Percentiles rank a stretch among this genome's conserved stretches.
These are phyloP conservation scores for Ceriops tagal DNA, from an alignment of 345 rosid genomes.

Conservation along the genomic window DNA sequence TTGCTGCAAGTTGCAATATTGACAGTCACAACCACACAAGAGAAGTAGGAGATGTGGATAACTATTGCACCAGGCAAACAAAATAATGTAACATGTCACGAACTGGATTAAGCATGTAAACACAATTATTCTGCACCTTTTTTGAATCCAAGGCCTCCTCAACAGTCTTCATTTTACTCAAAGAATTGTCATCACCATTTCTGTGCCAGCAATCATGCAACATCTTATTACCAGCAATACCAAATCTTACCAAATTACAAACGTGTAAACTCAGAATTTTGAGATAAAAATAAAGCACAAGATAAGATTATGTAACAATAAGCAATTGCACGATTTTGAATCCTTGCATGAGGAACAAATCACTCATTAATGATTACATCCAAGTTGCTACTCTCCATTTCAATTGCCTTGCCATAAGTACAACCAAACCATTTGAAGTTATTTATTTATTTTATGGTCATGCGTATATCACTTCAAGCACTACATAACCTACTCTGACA, in stretches of 20 bases:
- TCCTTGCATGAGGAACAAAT: neutral
- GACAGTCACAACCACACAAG: slow-evolving; percentile 10
- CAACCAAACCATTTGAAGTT: too few species aligned
- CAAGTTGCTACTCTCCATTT: neutral
- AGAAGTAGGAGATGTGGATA: slow-evolving; percentile 7
- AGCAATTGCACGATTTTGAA: neutral
- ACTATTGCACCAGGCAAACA: slow-evolving; percentile 7
- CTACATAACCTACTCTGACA: neutral
- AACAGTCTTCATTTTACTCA: slow-evolving; percentile 81
- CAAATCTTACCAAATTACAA: slow-evolving; percentile 13
- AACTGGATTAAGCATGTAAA: neutral
- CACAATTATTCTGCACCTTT: slow-evolving; percentile 43
- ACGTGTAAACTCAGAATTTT: neutral
- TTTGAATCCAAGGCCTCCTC: slow-evolving; percentile 82
- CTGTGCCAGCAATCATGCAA: slow-evolving; percentile 37
- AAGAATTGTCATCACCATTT: slow-evolving; percentile 60
- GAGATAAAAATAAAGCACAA: neutral
- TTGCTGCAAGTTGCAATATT: slow-evolving; percentile 48
- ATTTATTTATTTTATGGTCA: neutral
- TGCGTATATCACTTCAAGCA: neutral
- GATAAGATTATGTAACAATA: neutral
- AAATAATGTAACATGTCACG: neutral
- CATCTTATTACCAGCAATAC: slow-evolving; percentile 18
- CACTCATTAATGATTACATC: neutral
- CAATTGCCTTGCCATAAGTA: too few species aligned